These are phyloP conservation scores for Tubosaeta sp. DNA, from an alignment of 768 basidiomycete genomes.

Conservation along the genomic window DNA sequence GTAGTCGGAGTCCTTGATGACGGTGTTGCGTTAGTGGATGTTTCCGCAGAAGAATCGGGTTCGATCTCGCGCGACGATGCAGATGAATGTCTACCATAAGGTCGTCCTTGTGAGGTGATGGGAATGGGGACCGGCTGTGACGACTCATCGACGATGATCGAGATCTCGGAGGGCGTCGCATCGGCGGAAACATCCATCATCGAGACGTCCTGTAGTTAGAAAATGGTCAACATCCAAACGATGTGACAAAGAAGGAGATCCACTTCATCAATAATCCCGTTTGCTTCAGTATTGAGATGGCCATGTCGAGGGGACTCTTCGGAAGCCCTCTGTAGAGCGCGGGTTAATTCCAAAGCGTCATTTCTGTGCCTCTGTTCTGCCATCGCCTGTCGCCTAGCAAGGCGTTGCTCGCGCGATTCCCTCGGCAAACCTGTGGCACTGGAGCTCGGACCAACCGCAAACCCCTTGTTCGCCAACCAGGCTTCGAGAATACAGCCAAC, in stretches of 20 bases:
- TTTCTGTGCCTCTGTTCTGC: slow-evolving; percentile 56
- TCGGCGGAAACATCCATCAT: slow-evolving; percentile 27
- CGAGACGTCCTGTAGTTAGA: slow-evolving; percentile 30
- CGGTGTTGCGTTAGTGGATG: slow-evolving; percentile 57
- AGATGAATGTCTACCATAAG: slow-evolving; percentile 19
- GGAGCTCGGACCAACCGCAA: slow-evolving; percentile 77
- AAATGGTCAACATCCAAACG: slow-evolving; percentile 7
- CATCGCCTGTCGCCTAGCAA: slow-evolving; percentile 55
- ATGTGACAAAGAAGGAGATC: slow-evolving; percentile 6
- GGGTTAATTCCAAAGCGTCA: slow-evolving; percentile 47
- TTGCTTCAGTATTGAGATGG: slow-evolving; percentile 2
- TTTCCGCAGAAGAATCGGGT: slow-evolving; percentile 59
- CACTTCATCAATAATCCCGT: slow-evolving; percentile 22
- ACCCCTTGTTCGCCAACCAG: slow-evolving; percentile 85
- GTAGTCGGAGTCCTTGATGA: slow-evolving; percentile 59
- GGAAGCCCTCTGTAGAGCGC: slow-evolving; percentile 49
- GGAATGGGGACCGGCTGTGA: slow-evolving; percentile 16
- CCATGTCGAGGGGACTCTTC: slow-evolving; percentile 25
- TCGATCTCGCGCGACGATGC: slow-evolving; percentile 43
- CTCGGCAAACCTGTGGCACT: slow-evolving; percentile 71
- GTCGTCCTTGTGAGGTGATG: slow-evolving; percentile 19
- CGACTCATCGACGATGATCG: slow-evolving; percentile 18
- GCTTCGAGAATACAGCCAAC: slow-evolving; percentile 92
- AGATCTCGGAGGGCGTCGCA: slow-evolving; percentile 17
- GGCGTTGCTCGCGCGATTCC: slow-evolving; percentile 71